These are phyloP conservation scores for Vaccinium myrtillus DNA, from an alignment of 148 eudicot genomes.

Conservation along the genomic window DNA sequence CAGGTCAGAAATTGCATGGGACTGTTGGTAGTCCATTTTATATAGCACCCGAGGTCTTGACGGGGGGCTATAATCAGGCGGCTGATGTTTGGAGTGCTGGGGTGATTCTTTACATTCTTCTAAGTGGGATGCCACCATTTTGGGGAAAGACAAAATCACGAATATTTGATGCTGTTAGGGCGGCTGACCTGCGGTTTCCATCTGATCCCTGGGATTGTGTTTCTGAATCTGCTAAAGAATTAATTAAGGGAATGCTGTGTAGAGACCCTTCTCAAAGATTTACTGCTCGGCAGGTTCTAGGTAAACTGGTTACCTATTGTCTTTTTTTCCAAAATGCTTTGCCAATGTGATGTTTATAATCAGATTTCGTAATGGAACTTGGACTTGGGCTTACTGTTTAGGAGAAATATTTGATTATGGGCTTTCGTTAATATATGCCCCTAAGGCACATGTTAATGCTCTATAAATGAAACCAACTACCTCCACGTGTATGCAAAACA, in stretches of 20 bases:
- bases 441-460: no score
- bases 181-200: constrained; percentile 75
- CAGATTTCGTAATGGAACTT: neutral
- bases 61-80: constrained; percentile 76
- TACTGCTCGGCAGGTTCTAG: constrained; percentile 75
- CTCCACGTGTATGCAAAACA: no score
- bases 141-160: constrained; percentile 83
- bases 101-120: constrained; percentile 86
- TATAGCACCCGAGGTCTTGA: constrained; percentile 91
- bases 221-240: constrained; percentile 67
- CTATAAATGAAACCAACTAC: no score
- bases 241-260: constrained; percentile 74
- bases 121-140: constrained; percentile 89
- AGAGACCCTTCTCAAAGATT: constrained; percentile 63
- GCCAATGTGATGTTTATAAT: neutral
- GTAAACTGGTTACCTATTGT: constrained; percentile 30
- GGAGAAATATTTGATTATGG: neutral
- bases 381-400: neutral
- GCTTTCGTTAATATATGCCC: no score
- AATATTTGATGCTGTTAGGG: constrained; percentile 82
- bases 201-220: constrained; percentile 63
- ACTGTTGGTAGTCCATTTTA: constrained; percentile 94
- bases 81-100: constrained; percentile 98
- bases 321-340: neutral
- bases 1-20: constrained; percentile 79